These are phyloP conservation scores for Cutaneotrichosporon cutaneum DNA, from an alignment of 1,284 basidiomycete genomes.

Conservation along the genomic window DNA sequence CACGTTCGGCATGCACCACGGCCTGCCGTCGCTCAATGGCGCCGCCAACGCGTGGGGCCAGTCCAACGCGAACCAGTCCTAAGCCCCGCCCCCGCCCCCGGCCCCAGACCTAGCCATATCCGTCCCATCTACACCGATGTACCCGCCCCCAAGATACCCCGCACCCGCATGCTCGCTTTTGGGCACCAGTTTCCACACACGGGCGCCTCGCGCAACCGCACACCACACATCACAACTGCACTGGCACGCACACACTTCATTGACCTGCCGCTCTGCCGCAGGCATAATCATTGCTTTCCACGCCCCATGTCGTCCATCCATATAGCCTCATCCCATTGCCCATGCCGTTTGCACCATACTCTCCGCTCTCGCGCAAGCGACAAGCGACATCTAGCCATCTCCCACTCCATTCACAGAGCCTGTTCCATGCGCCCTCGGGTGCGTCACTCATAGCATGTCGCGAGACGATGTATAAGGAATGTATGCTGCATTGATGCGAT, in stretches of 20 bases:
- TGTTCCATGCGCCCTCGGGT: slow-evolving; percentile 13
- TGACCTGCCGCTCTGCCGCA: neutral
- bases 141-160: slow-evolving; percentile 4
- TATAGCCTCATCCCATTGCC: slow-evolving; percentile 8
- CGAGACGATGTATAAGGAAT: slow-evolving; percentile 20
- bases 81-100: no score
- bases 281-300: neutral
- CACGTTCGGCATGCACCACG: slow-evolving; percentile 25
- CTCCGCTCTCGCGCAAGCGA: neutral
- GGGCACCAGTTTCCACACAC: neutral
- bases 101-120: neutral
- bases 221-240: slow-evolving; percentile 1
- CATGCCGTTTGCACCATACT: slow-evolving; percentile 9
- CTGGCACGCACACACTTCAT: slow-evolving; percentile 3
- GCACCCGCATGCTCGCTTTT: slow-evolving; percentile 9
- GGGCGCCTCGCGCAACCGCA: neutral
- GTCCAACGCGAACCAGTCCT: slow-evolving; percentile 17
- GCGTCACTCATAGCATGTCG: slow-evolving; percentile 22
- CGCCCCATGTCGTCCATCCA: slow-evolving; percentile 10
- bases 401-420: slow-evolving; percentile 11
- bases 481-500: neutral
- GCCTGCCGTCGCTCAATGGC: slow-evolving; percentile 31
- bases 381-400: slow-evolving; percentile 1
- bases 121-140: neutral
- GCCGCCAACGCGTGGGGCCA: slow-evolving; percentile 41